A percentile compares a stretch with the other conserved stretches of the same genome.
Conservation (phyloP, 148 eudicot species). For the Simmondsia chinensis region DNA sequence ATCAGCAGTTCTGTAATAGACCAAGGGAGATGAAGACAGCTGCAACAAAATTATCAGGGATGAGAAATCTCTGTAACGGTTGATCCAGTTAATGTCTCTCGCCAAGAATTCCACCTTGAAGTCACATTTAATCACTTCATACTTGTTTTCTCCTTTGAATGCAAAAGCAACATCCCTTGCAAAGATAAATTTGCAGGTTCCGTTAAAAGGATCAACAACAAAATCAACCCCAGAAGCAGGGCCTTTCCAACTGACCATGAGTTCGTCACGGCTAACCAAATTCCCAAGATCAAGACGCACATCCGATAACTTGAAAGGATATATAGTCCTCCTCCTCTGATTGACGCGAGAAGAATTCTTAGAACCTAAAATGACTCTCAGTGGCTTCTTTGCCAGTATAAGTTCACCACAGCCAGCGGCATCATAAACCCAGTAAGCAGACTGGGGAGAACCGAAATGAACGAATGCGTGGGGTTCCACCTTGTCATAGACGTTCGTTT, state of each 20-base stretch:
- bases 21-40: slow-evolving; percentile 55
- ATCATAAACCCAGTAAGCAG: slow-evolving; percentile 36
- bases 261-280: slow-evolving; percentile 37
- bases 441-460: slow-evolving; percentile 50
- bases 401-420: slow-evolving; percentile 41
- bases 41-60: slow-evolving; percentile 43
- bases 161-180: slow-evolving; percentile 45
- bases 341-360: slow-evolving; percentile 52
- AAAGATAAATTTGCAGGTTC: slow-evolving; percentile 50
- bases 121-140: slow-evolving; percentile 53
- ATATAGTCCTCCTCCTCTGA: slow-evolving; percentile 40
- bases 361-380: slow-evolving; percentile 60
- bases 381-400: slow-evolving; percentile 13
- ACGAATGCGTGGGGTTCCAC: slow-evolving; percentile 89
- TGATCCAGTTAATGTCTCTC: slow-evolving; percentile 53
- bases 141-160: slow-evolving; percentile 26
- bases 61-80: slow-evolving; percentile 21
- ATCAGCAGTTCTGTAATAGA: slow-evolving; percentile 78
- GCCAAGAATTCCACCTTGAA: slow-evolving; percentile 61
- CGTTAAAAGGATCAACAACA: slow-evolving; percentile 70
- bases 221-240: slow-evolving; percentile 49
- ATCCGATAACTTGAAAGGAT: slow-evolving; percentile 43
- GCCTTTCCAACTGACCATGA: slow-evolving; percentile 71
- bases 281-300: slow-evolving; percentile 52
- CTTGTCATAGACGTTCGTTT: slow-evolving; percentile 32